Evolutionary conservation across 345 rosid genomes (phyloP), one percentile per base, ranked within the genome.

Genomic region (Acer negundo): DNA sequence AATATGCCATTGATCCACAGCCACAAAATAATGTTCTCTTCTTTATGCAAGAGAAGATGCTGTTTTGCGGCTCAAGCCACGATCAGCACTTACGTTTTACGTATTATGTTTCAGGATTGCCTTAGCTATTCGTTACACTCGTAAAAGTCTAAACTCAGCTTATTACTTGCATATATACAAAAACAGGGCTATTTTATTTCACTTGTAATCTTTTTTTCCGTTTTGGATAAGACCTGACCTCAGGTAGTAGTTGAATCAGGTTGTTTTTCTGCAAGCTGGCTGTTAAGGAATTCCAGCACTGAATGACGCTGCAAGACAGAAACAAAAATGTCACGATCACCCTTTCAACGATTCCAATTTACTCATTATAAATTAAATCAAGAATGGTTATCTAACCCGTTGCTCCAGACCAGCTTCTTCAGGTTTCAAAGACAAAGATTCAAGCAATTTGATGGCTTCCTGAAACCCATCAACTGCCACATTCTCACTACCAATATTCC

Each of bases 371-470:
- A 70, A 24, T 58, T 46, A 17, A 77, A 46, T 56, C 44, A 69
- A 76, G 77, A 15, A 69, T 28, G 4, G 64, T 47, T 69, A 82
- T 74, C 90, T 84, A 84, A 92, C 97, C 80, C 94, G 84, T 82
- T 90, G 92, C 80, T 94, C 92, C 23, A 96, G 91, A 72, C 84
- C 77, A 76, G 90, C 82, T 83, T 90, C 97, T 69, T 87, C 87
- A 62, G 95, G 68, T 78, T 91, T 92, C 81, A 92, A 78, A 11
- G 86, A 85, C 84, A 89, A 84, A 31, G 97, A 82, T 82, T 91
- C 93, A 83, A 96, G 77, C 79, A 92, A 80, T 69, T 85, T 82
- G 76, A 92, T 89, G 81, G 97, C 98, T 89, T 96, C 99, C 68
- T 81, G 81, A 82, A 96, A 94, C 79, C 94, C 92, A 64, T 85